These are phyloP conservation scores for Pseudogymnoascus sp. DNA, from an alignment of 2,329 filamentous ascomycete species.

Conservation along the genomic window DNA sequence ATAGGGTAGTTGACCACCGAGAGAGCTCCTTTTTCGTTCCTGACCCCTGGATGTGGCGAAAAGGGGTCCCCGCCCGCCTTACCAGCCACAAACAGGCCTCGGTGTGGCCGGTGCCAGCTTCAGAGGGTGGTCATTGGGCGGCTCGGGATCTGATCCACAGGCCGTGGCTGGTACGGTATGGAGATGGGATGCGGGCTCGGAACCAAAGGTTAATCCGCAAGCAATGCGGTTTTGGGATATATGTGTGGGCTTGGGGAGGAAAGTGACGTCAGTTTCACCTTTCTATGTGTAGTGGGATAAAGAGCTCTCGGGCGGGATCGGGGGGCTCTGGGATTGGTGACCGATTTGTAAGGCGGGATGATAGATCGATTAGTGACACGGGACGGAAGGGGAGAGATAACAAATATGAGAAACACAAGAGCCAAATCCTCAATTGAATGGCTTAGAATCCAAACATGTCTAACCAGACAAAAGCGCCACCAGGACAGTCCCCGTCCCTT, in stretches of 20 bases:
- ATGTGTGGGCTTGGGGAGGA: background rate
- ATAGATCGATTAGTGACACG: background rate
- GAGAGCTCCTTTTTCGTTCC: background rate
- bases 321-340: background rate
- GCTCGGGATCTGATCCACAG: background rate
- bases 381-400: background rate
- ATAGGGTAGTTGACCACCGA: background rate
- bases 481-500: background rate
- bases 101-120: background rate
- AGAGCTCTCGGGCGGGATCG: background rate
- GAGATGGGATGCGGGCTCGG: background rate
- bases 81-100: background rate
- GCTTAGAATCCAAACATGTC: background rate
- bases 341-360: background rate
- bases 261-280: background rate
- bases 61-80: background rate
- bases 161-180: background rate
- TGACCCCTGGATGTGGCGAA: conserved; percentile 2
- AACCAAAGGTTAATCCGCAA: conserved; percentile 1
- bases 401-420: background rate
- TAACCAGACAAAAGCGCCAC: background rate
- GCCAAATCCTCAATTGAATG: conserved; percentile 2
- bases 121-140: background rate
- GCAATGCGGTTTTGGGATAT: background rate
- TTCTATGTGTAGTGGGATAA: background rate